A percentile compares a stretch with the other conserved stretches of the same genome.
phyloP scores from a whole-genome alignment of 1,284 basidiomycete species.

The Austroboletus niveus region DNA sequence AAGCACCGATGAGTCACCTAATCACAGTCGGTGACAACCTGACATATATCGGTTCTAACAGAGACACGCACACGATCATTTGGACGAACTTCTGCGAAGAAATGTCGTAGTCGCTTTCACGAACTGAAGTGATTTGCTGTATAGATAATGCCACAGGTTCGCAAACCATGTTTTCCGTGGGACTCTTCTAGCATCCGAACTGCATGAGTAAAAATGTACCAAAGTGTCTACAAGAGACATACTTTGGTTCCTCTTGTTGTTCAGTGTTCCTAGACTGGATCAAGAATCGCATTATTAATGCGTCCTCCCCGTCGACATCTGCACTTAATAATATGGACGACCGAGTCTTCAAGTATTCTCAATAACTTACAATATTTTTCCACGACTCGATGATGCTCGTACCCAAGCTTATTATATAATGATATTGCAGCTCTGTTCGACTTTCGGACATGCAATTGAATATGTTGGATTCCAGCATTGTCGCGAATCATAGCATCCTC shows the following conservation, averaged over 20 bases:
- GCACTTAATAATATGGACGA: neutral
- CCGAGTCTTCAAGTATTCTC: neutral
- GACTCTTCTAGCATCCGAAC: constrained; percentile 2
- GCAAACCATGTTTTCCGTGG: constrained; percentile 16
- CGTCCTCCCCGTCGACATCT: constrained; percentile 86
- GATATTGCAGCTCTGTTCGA: constrained; percentile 84
- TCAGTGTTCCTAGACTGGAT: constrained; percentile 34
- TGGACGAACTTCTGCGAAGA: constrained; percentile 9
- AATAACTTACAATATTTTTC: constrained; percentile 75
- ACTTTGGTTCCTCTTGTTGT: constrained; percentile 11
- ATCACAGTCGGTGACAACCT: too few relatives aligned
- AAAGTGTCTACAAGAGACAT: neutral
- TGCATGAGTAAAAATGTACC: neutral
- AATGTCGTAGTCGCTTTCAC: constrained; percentile 10
- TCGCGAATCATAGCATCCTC: constrained; percentile 87
- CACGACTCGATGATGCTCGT: constrained; percentile 73
- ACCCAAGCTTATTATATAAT: constrained; percentile 85
- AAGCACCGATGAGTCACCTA: too few relatives aligned
- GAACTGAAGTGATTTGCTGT: constrained; percentile 12
- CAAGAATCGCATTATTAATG: constrained; percentile 73
- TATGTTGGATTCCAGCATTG: constrained; percentile 66
- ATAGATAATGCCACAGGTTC: constrained; percentile 14
- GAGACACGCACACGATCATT: constrained; percentile 7
- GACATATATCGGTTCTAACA: too few relatives aligned
- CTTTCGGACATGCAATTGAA: constrained; percentile 84